Conservation (phyloP, 106 monocot species). For the Dioscorea alata region DNA sequence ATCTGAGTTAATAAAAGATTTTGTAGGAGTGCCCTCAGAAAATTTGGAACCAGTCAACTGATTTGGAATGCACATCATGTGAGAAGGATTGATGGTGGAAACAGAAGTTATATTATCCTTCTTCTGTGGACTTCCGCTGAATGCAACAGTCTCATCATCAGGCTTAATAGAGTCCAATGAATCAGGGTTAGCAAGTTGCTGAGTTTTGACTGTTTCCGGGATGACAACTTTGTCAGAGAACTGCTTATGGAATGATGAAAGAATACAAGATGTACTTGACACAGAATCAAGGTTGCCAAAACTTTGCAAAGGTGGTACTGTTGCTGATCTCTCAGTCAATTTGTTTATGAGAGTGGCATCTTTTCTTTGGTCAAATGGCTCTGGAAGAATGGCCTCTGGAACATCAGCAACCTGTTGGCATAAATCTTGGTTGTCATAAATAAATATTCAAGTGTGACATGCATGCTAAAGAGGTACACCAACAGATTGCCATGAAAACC, state of each 20-base stretch:
- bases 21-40: conserved; percentile 31
- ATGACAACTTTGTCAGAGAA: conserved; percentile 35
- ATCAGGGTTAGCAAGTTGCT: conserved; percentile 11
- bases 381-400: conserved; percentile 49
- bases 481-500: no score
- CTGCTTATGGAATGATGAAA: conserved; percentile 33
- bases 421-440: no score
- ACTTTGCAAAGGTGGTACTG: conserved; percentile 8
- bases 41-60: neutral
- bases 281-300: conserved; percentile 7
- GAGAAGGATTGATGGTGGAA: conserved; percentile 2
- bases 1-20: conserved; percentile 6
- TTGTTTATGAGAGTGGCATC: neutral
- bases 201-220: conserved; percentile 20
- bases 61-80: conserved; percentile 11
- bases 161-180: neutral
- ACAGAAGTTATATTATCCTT: conserved; percentile 5
- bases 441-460: no score
- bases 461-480: no score
- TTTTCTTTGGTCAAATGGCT: conserved; percentile 39
- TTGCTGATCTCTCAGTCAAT: conserved; percentile 3
- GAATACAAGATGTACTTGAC: conserved; percentile 36
- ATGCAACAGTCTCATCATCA: conserved; percentile 4
- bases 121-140: conserved; percentile 2
- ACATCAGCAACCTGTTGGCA: conserved; percentile 40